These are phyloP conservation scores for Crithidia brevicula DNA, from an alignment of 208 protist species.

Conservation along the genomic window DNA sequence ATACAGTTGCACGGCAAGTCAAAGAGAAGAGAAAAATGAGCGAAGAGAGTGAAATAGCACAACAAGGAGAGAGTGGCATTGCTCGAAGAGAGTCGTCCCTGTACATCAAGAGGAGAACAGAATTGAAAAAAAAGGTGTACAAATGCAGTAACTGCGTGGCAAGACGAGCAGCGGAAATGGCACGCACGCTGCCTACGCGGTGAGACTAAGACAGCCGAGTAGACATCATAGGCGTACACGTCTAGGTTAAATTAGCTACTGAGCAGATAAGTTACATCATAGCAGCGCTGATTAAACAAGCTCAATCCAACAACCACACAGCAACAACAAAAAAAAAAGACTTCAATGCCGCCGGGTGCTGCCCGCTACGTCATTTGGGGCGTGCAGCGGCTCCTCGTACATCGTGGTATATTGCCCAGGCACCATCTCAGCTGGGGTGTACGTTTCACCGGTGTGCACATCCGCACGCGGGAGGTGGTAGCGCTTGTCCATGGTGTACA, in stretches of 20 bases:
- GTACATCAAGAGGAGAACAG: background rate
- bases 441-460: slow-evolving; percentile 69
- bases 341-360: slow-evolving; percentile 14
- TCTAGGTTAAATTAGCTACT: too few relatives aligned
- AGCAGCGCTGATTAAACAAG: too few relatives aligned
- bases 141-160: too few relatives aligned
- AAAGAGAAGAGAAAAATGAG: background rate
- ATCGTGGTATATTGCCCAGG: slow-evolving; percentile 89
- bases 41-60: background rate
- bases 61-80: background rate
- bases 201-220: too few relatives aligned
- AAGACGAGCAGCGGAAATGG: too few relatives aligned
- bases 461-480: slow-evolving; percentile 87
- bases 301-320: background rate
- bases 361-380: slow-evolving; percentile 57
- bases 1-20: background rate
- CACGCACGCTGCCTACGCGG: too few relatives aligned
- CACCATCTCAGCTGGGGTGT: slow-evolving; percentile 79
- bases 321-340: background rate
- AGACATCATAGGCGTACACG: too few relatives aligned
- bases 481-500: slow-evolving; percentile 84
- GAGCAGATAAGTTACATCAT: too few relatives aligned
- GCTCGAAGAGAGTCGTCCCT: too few relatives aligned
- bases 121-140: background rate
- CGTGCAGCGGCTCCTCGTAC: slow-evolving; percentile 73